Evolutionary conservation across 2,329 filamentous ascomycete species (phyloP).

Genomic region (Cladophialophora yegresii): DNA sequence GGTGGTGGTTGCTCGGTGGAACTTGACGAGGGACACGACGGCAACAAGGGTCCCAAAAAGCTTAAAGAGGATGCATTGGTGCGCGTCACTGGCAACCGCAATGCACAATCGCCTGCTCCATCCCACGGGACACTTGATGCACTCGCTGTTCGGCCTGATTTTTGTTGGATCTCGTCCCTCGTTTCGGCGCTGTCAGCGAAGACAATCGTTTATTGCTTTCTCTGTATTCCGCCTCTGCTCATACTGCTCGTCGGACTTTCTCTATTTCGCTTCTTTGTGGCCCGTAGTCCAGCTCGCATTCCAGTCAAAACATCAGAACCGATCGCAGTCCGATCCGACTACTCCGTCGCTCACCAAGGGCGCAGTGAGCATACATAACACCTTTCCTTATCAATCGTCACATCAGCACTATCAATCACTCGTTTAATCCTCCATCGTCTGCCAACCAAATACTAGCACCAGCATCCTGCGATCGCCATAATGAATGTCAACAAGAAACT

Average conservation of each 20-base stretch:
- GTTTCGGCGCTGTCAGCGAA: slow-evolving; percentile 24
- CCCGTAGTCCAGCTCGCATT: slow-evolving; percentile 24
- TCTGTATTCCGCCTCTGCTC: slow-evolving; percentile 23
- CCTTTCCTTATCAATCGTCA: slow-evolving; percentile 15
- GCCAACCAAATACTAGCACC: not conserved
- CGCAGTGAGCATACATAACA: slow-evolving; percentile 5
- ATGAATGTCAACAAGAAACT: slow-evolving; percentile 82
- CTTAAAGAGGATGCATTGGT: not conserved
- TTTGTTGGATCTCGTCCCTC: slow-evolving; percentile 13
- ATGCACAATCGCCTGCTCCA: slow-evolving; percentile 8
- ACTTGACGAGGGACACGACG: not conserved
- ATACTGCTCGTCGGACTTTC: slow-evolving; percentile 21
- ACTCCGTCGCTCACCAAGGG: slow-evolving; percentile 23
- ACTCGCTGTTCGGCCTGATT: slow-evolving; percentile 9
- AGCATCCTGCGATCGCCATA: slow-evolving; percentile 32
- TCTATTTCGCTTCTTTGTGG: slow-evolving; percentile 16
- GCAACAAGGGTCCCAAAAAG: not conserved
- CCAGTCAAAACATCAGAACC: slow-evolving; percentile 16
- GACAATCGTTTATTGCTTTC: slow-evolving; percentile 26
- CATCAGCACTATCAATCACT: slow-evolving; percentile 16
- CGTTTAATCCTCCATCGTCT: slow-evolving; percentile 9
- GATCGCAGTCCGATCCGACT: slow-evolving; percentile 23
- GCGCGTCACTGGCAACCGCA: slow-evolving; percentile 17
- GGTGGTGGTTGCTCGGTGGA: slow-evolving; percentile 12
- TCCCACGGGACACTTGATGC: not conserved